Base-by-base conservation (phyloP, 768 basidiomycete genomes). In the Tulasnella calospora region DNA sequence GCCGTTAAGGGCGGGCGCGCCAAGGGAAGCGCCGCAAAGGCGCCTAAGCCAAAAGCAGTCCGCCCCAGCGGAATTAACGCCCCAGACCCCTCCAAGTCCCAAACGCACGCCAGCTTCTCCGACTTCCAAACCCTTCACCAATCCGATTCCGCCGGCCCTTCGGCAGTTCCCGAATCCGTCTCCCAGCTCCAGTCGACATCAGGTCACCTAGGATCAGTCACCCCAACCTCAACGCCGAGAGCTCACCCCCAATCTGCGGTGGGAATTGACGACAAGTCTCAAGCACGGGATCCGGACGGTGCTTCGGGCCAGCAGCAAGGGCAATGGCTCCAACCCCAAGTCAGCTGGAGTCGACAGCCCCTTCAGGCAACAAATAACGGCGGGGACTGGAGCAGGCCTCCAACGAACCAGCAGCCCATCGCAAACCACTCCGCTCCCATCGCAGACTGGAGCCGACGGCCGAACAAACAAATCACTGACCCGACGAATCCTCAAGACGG, bases 271-370 rank as follows among this genome's bases (percentile, higher is more conserved):
- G 55, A 57, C 51, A 40, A 76, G 44, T 10, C 27, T 76, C 75
- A 76, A 6, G n/a, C 75, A 23, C 55, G 47, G 46, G 47, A 51
- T 36, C 17, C 57, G 19, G 55, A 41, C 33, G 19, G 13, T 15
- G 17, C 40, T 41, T 57, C 47, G 47, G 30, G n/a, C n/a, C 55
- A 76, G 38, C 55, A 75, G 51, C n/a, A n/a, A n/a, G 17, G 30
- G n/a, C 74, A 33, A 51, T 61, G 57, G 71, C 15, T 27, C 36
- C 38, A 19, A 27, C 6, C 71, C 30, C 71, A 21, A 35, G 40
- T 69, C 75, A 76, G 27, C 41, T 76, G 75, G 75, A 76, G 75
- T 61, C 75, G 75, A 61, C 33, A 35, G 0, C 75, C 75, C 9
- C 30, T 74, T 36, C 19, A 51, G 7, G 8, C 35, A n/a, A 40